Base-by-base conservation (phyloP, 2,329 filamentous ascomycete genomes). In the Neoscytalidium dimidiatum region DNA sequence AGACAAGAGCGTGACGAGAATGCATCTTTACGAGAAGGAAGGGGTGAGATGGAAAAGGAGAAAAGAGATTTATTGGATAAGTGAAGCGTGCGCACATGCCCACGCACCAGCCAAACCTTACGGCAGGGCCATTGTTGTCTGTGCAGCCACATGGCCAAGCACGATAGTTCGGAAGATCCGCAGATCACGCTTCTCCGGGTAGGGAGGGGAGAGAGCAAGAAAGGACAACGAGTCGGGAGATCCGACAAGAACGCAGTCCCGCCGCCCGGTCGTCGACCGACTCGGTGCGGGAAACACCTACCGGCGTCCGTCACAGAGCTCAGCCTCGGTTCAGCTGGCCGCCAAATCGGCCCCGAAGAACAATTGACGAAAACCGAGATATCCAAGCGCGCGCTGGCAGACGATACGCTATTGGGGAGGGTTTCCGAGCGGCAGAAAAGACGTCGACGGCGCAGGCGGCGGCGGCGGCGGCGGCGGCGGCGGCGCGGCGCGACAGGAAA, bases 61-160 rank as follows among this genome's bases (percentile, higher is more conserved):
- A 41, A 41, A 41, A 41, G 9, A 17, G 14, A 4, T 14, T 41
- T 5, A 11, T 4, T 41, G 4, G 6, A 35, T 35, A 4, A 19
- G 38, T 2, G 13, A 5, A 14, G 38, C 38, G 14, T 3, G 13
- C 38, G 38, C 14, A 41, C 33, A 35, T 35, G 3, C 33, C 33
- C 14, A 14, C 33, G 3, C 19, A 46, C 43, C 43, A 17, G 8
- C 8, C 43, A 13, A 21, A 6, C 43, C 43, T 17, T 46, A 23
- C 28, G 48, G 17, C 48, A 51, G 14, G 48, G 48, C 48, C 28
- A 9, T 19, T 33, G 6, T 21, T 38, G 41, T 60, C 56, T 41
- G 56, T 60, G 56, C 56, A 17, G 56, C 56, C 56, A 60, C 56
- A 60, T 60, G 56, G 56, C 23, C 35, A 26, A 38, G 21, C 53